Base-by-base conservation (phyloP, 306 rosid genomes). In the Oxytropis ochrocephala region DNA sequence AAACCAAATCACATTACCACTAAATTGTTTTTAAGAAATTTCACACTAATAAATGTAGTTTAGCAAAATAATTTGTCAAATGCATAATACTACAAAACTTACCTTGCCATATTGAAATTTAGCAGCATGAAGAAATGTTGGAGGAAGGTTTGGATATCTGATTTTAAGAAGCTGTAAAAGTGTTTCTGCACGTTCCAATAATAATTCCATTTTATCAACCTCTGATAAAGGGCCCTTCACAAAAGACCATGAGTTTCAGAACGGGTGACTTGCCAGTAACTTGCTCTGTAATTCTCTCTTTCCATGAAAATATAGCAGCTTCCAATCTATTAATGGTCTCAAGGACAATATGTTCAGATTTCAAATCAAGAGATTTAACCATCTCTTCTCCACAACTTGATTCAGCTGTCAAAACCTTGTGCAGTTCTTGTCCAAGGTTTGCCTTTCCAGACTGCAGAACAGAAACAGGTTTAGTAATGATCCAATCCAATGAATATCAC, bases 81-180 rank as follows among this genome's bases (percentile, higher is more conserved):
- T 14, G 33, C 64, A 8, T 14, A 1, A 36, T 59, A 10, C 33
- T 13, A 64, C 42, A 8, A 55, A 53, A 61, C 82, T 68, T 67
- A 90, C 98, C 92, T 94, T 94, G 84, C 97, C 91, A 68, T 90
- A 84, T 59, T 90, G 97, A 63, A 90, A 80, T 81, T 90, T 94
- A 6, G 90, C 79, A 55, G 78, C 94, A 73, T 94, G 88, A 5
- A 94, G 88, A 88, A 94, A 94, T 53, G 96, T 83, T 75, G 67
- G 95, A 46, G 98, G 97, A 48, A 87, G 94, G 84, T 84, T 90
- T 33, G 96, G 97, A 51, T 81, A 82, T 81, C 80, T 87, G 54
- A 75, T 67, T 82, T 88, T 93, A 50, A 94, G 85, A 58, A 78
- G 76, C 61, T 81, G 92, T 12, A 80, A 18, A 61, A 94, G 89